Evolutionary conservation across 768 basidiomycete genomes (phyloP), one percentile per base, ranked within the genome.

Genomic region (Suillus bovinus): DNA sequence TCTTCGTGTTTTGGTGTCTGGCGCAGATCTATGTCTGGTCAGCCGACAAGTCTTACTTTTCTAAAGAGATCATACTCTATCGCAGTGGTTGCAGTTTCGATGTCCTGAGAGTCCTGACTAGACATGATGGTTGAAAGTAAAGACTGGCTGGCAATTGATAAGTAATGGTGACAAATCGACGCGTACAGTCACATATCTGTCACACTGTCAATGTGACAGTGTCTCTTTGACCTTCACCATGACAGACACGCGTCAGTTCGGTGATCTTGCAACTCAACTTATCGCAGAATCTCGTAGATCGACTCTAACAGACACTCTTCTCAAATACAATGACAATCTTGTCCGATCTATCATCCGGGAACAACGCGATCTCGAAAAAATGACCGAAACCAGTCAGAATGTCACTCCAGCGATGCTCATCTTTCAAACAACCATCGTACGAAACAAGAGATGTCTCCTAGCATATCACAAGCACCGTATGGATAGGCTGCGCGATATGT

Each of bases 391-490:
- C 57, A 72, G 78, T 41, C 78, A 86, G 56, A 84, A 86, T 3
- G 69, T 82, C 61, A 75, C 81, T 24, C 80, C 81, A 22, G 84
- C 87, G 22, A 78, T 96, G 64, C 84, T 93, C 68, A 85, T 98
- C 70, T 88, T 91, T 72, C 93, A 96, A 75, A 92, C 96, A 9
- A 87, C 93, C 41, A 90, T 96, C 68, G 81, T 88, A 44, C 86
- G 95, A 64, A 97, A 99, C 81, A 97, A 96, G 74, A 90, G 97
- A n/a, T 94, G 93, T 72, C 82, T 99, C 4, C 85, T 98, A 50
- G 94, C 94, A 0, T 99, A 99, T 76, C 94, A 98, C 75, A 78
- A 85, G 29, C 93, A 95, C 77, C 85, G 96, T 60, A 76, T 93
- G 42, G 90, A 93, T 71, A 86, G 88, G 58, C 84, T 99, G 58